Base-by-base conservation (phyloP, 495 filamentous ascomycete species). In the Penicillium paradoxum region DNA sequence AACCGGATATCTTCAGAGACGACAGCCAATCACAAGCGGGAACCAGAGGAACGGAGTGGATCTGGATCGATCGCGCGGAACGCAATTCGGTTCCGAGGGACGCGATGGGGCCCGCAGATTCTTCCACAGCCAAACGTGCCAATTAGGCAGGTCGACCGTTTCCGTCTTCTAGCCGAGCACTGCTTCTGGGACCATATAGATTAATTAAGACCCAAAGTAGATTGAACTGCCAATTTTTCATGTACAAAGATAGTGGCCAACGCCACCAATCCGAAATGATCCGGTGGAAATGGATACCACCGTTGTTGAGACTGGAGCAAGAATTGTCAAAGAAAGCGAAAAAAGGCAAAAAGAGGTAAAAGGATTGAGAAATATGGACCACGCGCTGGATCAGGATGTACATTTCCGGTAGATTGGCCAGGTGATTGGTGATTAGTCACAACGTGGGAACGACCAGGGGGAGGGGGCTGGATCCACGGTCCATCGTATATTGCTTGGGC, bases 361-460 rank as follows among this genome's bases (percentile, higher is more conserved):
- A n/a, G n/a, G n/a, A n/a, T n/a, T n/a, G 32, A 13, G 4, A 34
- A 34, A 34, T 13, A 0, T 34, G 10, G 30, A 32, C 10, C 32
- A 7, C 3, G 6, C 4, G 17, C 4, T 15, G 34, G 9, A 11
- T 2, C 29, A 32, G 10, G 10, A 27, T 27, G 25, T 27, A 27
- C 3, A 32, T 6, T 2, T 6, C 2, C 2, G 9, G 29, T 8
- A 32, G 10, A 32, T 32, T 2, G 29, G 6, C 29, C 4, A 27
- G 8, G 25, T 27, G 13, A 34, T 34, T 34, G 32, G 32, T 13
- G 32, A 47, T 50, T 50, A 41, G 48, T 41, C 48, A 50, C 13
- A 34, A 4, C 14, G 25, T 27, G 25, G 25, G n/a, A n/a, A n/a
- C n/a, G n/a, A n/a, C n/a, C n/a, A 27, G 24, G 24, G 3, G 24